These are phyloP conservation scores for Aureobasidium sp. DNA, from an alignment of 2,329 filamentous ascomycete species.

Conservation along the genomic window DNA sequence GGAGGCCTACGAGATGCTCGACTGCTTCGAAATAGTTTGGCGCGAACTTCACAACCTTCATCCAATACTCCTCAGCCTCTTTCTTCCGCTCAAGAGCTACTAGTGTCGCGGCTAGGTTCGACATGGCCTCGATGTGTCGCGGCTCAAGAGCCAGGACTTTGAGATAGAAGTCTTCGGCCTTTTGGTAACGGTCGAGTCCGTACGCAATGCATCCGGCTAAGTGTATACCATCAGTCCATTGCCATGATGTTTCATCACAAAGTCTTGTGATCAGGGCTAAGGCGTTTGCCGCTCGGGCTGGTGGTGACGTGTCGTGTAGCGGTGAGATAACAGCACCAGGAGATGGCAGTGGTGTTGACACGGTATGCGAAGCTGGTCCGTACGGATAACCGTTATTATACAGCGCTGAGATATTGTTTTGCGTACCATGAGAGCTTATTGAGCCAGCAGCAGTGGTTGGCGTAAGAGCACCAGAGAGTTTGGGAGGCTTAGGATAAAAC, in stretches of 20 bases:
- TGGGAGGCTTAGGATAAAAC: slow-evolving; percentile 56
- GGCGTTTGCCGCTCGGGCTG: slow-evolving; percentile 55
- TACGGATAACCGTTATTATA: slow-evolving; percentile 12
- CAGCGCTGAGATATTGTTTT: background rate
- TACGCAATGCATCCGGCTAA: slow-evolving; percentile 88
- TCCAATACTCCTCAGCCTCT: slow-evolving; percentile 83
- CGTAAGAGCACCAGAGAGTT: slow-evolving; percentile 42
- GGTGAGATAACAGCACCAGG: slow-evolving; percentile 29
- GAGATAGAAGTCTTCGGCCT: slow-evolving; percentile 67
- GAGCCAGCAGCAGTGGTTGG: background rate
- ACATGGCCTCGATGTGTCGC: slow-evolving; percentile 86
- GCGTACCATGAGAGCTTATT: background rate
- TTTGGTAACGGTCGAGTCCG: slow-evolving; percentile 75
- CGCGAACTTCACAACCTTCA: slow-evolving; percentile 70
- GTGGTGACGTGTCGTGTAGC: slow-evolving; percentile 33
- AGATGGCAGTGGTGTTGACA: slow-evolving; percentile 2
- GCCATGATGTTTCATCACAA: slow-evolving; percentile 74
- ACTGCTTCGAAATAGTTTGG: slow-evolving; percentile 91
- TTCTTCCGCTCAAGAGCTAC: slow-evolving; percentile 74
- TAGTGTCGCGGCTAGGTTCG: slow-evolving; percentile 84
- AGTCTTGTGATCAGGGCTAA: slow-evolving; percentile 65
- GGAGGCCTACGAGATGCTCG: slow-evolving; percentile 82
- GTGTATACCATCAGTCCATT: slow-evolving; percentile 89
- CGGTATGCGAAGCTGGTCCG: slow-evolving; percentile 24
- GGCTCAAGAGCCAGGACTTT: slow-evolving; percentile 56